Conservation (phyloP, 1,284 basidiomycete genomes). For the Trichosporon ovoides region DNA sequence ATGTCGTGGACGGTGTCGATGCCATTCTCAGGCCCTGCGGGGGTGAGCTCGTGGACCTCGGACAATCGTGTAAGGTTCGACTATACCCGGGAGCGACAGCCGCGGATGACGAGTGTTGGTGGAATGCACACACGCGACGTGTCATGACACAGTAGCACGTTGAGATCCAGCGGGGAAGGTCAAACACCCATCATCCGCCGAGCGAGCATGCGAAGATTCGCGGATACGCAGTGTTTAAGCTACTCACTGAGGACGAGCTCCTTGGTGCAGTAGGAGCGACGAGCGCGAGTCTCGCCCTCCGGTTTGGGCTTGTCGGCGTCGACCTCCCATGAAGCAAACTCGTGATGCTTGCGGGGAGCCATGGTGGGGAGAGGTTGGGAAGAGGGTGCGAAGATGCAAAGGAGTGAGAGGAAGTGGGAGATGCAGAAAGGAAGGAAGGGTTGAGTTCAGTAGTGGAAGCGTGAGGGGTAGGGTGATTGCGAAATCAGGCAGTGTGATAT, state of each 20-base stretch:
- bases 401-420: constrained; percentile 1
- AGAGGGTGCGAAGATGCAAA: neutral
- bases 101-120: neutral
- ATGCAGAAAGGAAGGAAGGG: neutral
- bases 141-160: too few relatives aligned
- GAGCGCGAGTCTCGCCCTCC: constrained; percentile 60
- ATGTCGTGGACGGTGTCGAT: constrained; percentile 79
- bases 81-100: neutral
- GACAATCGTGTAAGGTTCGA: too few relatives aligned
- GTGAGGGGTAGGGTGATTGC: neutral
- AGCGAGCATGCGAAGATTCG: neutral
- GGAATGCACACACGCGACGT: too few relatives aligned
- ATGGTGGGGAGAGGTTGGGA: constrained; percentile 25
- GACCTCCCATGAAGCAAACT: constrained; percentile 49
- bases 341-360: constrained; percentile 48
- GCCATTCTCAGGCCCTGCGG: constrained; percentile 62
- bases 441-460: neutral
- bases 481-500: constrained; percentile 1
- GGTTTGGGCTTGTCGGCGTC: constrained; percentile 50
- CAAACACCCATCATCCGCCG: too few relatives aligned
- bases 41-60: too few relatives aligned
- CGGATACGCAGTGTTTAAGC: neutral
- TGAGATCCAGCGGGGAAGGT: too few relatives aligned
- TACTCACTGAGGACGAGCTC: constrained; percentile 59
- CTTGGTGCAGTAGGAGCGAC: constrained; percentile 65